Percentiles rank a stretch among this genome's conserved stretches.
Conservation (phyloP, 306 rosid genomes). For the Neltuma alba region DNA sequence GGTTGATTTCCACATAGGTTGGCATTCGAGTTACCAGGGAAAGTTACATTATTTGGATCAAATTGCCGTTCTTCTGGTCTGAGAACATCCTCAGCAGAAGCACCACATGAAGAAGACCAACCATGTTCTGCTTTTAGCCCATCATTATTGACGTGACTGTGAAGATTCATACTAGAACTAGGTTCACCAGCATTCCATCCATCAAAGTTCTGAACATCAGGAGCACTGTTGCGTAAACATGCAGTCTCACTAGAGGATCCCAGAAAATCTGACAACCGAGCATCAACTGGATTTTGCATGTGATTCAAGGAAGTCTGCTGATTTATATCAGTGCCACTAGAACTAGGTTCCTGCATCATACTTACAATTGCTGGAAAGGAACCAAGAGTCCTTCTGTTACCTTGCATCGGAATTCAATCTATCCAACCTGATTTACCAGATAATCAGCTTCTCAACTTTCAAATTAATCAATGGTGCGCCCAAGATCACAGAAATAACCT, state of each 20-base stretch:
- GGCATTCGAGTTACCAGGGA: constrained; percentile 48
- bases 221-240: constrained; percentile 48
- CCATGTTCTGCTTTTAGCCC: constrained; percentile 57
- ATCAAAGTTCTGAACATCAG: constrained; percentile 48
- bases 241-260: constrained; percentile 59
- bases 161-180: constrained; percentile 53
- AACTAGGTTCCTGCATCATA: constrained; percentile 59
- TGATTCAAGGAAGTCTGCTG: constrained; percentile 56
- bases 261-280: constrained; percentile 57
- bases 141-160: constrained; percentile 56
- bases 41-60: constrained; percentile 48
- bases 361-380: constrained; percentile 54
- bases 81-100: constrained; percentile 37
- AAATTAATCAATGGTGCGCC: constrained; percentile 31
- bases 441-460: constrained; percentile 33
- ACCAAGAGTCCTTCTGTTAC: constrained; percentile 60
- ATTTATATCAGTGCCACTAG: constrained; percentile 61
- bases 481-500: constrained; percentile 20
- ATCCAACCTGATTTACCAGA: constrained; percentile 40
- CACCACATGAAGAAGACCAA: constrained; percentile 52
- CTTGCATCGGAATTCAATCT: constrained; percentile 71
- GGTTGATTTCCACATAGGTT: constrained; percentile 52
- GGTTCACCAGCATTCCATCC: constrained; percentile 69
- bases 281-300: constrained; percentile 57
- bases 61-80: constrained; percentile 57